phyloP scores from a whole-genome alignment of 2,329 filamentous ascomycete genomes.

The Colletotrichum sp. region DNA sequence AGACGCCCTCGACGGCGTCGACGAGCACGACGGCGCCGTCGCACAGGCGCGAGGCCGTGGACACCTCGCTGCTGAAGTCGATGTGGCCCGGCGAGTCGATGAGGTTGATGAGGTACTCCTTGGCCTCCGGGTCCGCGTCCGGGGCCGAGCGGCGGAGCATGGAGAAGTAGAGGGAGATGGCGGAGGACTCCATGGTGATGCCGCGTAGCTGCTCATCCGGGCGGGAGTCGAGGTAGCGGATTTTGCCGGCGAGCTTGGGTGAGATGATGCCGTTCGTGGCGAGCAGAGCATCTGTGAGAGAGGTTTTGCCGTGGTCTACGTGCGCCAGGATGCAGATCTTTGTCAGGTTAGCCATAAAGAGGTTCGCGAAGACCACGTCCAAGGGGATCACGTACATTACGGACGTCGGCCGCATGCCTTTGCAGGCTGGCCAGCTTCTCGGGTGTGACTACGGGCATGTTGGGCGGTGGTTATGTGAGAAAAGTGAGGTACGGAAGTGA shows the following conservation, averaged over 20 bases:
- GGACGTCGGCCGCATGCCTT: slow-evolving; percentile 83
- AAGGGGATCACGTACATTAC: slow-evolving; percentile 70
- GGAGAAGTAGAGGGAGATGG: slow-evolving; percentile 95
- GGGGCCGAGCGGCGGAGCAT: slow-evolving; percentile 78
- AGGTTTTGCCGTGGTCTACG: slow-evolving; percentile 98
- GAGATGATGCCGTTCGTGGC: slow-evolving; percentile 99
- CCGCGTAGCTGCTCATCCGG: slow-evolving; percentile 95
- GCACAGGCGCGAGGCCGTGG: slow-evolving; percentile 90
- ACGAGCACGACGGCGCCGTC: slow-evolving; percentile 95
- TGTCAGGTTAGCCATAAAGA: slow-evolving; percentile 19
- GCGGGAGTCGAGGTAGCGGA: slow-evolving; percentile 94
- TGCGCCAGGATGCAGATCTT: slow-evolving; percentile 95
- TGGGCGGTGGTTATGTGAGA: neutral
- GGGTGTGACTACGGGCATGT: slow-evolving; percentile 89
- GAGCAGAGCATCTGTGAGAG: slow-evolving; percentile 92
- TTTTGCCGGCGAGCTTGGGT: slow-evolving; percentile 95
- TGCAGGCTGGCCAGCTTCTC: slow-evolving; percentile 92
- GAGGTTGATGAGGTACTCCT: slow-evolving; percentile 94
- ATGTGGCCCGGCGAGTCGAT: slow-evolving; percentile 99
- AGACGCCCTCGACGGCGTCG: slow-evolving; percentile 96
- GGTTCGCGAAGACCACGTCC: slow-evolving; percentile 14
- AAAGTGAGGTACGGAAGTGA: neutral
- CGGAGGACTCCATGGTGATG: slow-evolving; percentile 99
- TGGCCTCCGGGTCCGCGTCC: slow-evolving; percentile 71
- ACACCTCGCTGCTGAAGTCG: slow-evolving; percentile 98